phyloP scores from a whole-genome alignment of 2,329 filamentous ascomycete genomes.

The Xylaria hypoxylon region DNA sequence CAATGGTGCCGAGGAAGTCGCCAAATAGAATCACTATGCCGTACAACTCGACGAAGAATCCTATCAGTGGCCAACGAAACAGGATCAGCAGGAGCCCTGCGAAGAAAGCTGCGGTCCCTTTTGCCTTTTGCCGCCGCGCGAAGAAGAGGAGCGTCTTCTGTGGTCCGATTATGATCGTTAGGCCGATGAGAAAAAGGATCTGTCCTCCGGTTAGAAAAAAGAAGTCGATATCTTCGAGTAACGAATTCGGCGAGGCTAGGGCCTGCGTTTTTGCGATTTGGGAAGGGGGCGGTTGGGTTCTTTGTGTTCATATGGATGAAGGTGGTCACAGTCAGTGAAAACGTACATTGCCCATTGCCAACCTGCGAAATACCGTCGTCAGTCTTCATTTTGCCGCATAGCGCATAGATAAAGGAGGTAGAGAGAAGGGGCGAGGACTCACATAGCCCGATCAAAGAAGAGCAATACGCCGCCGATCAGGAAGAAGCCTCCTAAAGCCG shows the following conservation, averaged over 20 bases:
- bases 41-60: constrained; percentile 91
- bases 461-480: constrained; percentile 92
- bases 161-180: constrained; percentile 94
- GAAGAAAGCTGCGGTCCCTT: constrained; percentile 90
- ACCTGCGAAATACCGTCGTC: constrained; percentile 62
- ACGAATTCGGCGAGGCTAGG: neutral
- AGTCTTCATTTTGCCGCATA: constrained; percentile 34
- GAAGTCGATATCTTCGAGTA: neutral
- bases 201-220: constrained; percentile 53
- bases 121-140: constrained; percentile 89
- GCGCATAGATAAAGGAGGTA: constrained; percentile 10
- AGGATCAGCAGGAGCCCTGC: constrained; percentile 86
- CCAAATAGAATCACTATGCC: constrained; percentile 94
- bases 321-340: constrained; percentile 30
- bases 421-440: constrained; percentile 53
- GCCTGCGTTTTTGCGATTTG: neutral
- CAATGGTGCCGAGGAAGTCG: constrained; percentile 94
- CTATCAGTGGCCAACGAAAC: constrained; percentile 88
- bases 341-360: constrained; percentile 95
- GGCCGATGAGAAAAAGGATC: constrained; percentile 97
- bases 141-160: constrained; percentile 95
- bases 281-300: neutral
- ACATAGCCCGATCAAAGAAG: constrained; percentile 98
- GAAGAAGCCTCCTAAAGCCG: constrained; percentile 83
- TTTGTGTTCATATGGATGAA: constrained; percentile 21